A percentile compares a stretch with the other conserved stretches of the same genome.
Conservation (phyloP, 441 rosid genomes). For the Kokia cookei region DNA sequence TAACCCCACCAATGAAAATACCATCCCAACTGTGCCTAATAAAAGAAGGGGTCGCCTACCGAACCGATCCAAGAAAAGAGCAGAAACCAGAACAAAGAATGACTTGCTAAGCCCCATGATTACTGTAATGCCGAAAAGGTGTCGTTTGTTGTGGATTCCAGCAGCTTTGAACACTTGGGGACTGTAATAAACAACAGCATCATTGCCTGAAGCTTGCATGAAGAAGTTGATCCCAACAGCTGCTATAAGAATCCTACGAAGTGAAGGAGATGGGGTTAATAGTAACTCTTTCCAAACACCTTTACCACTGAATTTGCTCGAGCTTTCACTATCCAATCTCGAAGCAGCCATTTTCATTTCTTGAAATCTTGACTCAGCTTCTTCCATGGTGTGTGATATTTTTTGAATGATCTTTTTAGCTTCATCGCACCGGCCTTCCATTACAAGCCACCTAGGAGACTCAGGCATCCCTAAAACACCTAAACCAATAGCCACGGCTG, state of each 20-base stretch:
- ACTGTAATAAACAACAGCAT: constrained; percentile 56
- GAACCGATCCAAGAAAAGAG: constrained; percentile 38
- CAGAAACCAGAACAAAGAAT: constrained; percentile 29
- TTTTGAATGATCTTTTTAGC: constrained; percentile 37
- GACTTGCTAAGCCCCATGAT: constrained; percentile 48
- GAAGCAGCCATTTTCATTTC: constrained; percentile 30
- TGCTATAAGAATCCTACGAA: constrained; percentile 36
- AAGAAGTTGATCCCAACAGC: constrained; percentile 55
- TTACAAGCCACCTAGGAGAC: constrained; percentile 64
- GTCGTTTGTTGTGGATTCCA: constrained; percentile 27
- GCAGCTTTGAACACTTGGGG: constrained; percentile 53
- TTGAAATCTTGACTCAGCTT: constrained; percentile 36
- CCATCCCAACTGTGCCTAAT: constrained; percentile 46
- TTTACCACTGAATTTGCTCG: constrained; percentile 26
- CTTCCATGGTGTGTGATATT: constrained; percentile 37
- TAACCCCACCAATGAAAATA: constrained; percentile 30
- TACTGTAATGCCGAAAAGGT: constrained; percentile 43
- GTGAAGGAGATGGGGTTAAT: constrained; percentile 29
- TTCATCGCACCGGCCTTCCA: constrained; percentile 41
- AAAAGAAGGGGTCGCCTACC: constrained; percentile 46
- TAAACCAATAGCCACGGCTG: constrained; percentile 37
- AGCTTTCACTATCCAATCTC: constrained; percentile 1
- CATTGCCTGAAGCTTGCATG: constrained; percentile 66
- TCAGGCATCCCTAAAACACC: constrained; percentile 63
- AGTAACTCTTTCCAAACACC: constrained; percentile 49